phyloP scores from a whole-genome alignment of 805 yeast species.

The Sugiyamaella mastotermitis region DNA sequence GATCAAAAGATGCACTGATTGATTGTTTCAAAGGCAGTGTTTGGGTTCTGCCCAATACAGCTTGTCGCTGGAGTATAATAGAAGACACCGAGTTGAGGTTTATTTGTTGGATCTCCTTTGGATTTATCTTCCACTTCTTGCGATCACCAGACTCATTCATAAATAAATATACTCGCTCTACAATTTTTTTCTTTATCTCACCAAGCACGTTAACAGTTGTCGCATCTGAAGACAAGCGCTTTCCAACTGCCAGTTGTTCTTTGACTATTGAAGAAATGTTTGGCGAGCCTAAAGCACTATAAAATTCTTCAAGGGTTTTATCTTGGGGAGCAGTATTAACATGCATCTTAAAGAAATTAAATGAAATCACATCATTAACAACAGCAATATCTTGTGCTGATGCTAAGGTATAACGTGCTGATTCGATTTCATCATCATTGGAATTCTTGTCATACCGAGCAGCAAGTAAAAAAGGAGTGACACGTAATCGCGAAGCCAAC shows the following conservation, averaged over 20 bases:
- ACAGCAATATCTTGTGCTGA: constrained; percentile 27
- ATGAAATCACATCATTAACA: constrained; percentile 33
- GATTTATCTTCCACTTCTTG: constrained; percentile 9
- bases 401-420: constrained; percentile 20
- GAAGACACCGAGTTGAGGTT: constrained; percentile 21
- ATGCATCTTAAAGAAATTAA: constrained; percentile 29
- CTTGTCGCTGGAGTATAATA: constrained; percentile 23
- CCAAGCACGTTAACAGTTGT: neutral
- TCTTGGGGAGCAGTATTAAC: constrained; percentile 32
- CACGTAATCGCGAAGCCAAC: constrained; percentile 19
- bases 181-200: constrained; percentile 21
- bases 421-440: constrained; percentile 15
- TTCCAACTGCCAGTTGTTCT: constrained; percentile 27
- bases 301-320: constrained; percentile 27
- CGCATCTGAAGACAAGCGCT: constrained; percentile 2
- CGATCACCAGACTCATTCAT: constrained; percentile 27
- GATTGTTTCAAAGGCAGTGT: neutral
- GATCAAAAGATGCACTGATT: no score
- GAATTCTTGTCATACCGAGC: constrained; percentile 8
- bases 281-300: constrained; percentile 26
- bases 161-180: constrained; percentile 30
- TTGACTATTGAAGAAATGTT: constrained; percentile 24
- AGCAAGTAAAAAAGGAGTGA: constrained; percentile 27
- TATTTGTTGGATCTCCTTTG: constrained; percentile 16
- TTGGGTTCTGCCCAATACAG: constrained; percentile 2